A percentile compares a stretch with the other conserved stretches of the same genome.
Conservation (phyloP, 169 alveolate species). For the Plasmodium ovale region DNA sequence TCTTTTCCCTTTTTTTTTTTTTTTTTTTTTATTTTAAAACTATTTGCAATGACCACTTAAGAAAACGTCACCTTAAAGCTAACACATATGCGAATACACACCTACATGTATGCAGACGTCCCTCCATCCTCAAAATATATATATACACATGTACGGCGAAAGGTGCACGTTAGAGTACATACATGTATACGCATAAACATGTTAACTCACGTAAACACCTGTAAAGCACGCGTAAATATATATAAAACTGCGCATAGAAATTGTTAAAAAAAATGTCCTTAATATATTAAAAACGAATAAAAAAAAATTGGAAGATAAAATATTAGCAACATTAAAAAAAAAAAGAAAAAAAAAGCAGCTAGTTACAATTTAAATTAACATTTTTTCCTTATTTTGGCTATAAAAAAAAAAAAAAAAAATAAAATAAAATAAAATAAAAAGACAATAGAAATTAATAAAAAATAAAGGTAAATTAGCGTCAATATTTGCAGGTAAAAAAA, state of each 20-base stretch:
- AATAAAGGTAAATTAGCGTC: too few species aligned
- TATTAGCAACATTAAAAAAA: not conserved
- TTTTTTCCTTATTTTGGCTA: not conserved
- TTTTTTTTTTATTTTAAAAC: slow-evolving; percentile 1
- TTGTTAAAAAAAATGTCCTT: slow-evolving; percentile 16
- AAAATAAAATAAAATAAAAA: slow-evolving; percentile 8
- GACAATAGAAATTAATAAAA: not conserved
- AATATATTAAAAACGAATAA: not conserved
- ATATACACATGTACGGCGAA: too few species aligned
- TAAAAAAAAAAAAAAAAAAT: slow-evolving; percentile 26
- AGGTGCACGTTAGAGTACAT: too few species aligned
- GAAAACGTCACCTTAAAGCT: slow-evolving; percentile 32
- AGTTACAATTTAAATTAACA: slow-evolving; percentile 9
- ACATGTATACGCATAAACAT: too few species aligned
- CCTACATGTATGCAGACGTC: not conserved
- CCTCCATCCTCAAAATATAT: not conserved
- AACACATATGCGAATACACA: slow-evolving; percentile 9
- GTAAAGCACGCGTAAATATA: too few species aligned
- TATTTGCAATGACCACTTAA: slow-evolving; percentile 20
- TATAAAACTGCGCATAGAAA: not conserved
- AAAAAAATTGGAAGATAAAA: slow-evolving; percentile 5
- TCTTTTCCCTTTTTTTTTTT: slow-evolving; percentile 2
- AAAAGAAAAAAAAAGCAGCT: slow-evolving; percentile 17
- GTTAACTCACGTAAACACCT: too few species aligned
- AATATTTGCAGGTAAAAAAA: not conserved